Evolutionary conservation across 2,329 filamentous ascomycete species (phyloP), one percentile per base, ranked within the genome.

Genomic region (Colletotrichum gigasporum): DNA sequence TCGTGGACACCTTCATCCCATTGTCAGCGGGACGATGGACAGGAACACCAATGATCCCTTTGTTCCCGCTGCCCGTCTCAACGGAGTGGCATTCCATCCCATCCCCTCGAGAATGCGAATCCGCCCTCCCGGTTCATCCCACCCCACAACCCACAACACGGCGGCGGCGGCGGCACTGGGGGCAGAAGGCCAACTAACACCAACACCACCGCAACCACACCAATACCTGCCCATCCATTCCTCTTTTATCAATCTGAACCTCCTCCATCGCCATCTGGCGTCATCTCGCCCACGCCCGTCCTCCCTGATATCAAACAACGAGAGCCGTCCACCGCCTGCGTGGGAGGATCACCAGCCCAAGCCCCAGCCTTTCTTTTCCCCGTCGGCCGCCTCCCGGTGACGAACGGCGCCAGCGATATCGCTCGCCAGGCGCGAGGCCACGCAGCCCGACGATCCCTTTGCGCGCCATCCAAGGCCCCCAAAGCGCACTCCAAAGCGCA

Each of bases 1-100:
- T 39, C 12, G 28, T 28, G 22, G 45, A 41, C 18, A 20, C 18
- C 48, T 48, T 61, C 61, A 30, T 64, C 56, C 61, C 61, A 64
- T 54, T 61, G 55, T 61, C 56, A 54, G 16, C 47, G 14, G 47
- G 20, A 52, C 51, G 32, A 53, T 42, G 41, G 26, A 14, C 24
- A 35, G 61, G 28, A 16, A 45, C 41, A 28, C 12, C 12, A 47
- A 8, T 39, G 26, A 26, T 35, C 54, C 54, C 56, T 42, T 60
- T 54, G 61, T 54, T 37, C 55, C 47, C 16, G 26, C 48, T 32
- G 28, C 35, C 24, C 26, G 26, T 35, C 52, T 34, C 57, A 61
- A 18, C 0, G 3, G 18, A 30, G 52, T 52, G 44, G 11, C 39
- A 52, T 20, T n/a, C 18, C 60, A 28, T 28, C 28, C 16, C 10